Evolutionary conservation across 169 alveolate genomes (phyloP), one percentile per base, ranked within the genome.

Genomic region (Cryptosporidium meleagridis): DNA sequence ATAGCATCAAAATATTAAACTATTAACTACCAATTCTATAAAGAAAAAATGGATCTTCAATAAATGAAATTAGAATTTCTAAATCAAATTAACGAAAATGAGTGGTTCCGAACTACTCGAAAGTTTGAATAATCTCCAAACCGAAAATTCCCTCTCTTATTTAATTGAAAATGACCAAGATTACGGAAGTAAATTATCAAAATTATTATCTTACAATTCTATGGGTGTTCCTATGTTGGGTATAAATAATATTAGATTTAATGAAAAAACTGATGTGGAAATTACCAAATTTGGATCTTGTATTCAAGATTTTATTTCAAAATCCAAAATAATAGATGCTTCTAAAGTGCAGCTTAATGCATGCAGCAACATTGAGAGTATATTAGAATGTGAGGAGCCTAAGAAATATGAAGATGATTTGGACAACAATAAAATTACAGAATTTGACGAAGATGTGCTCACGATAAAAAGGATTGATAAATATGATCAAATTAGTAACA

Each of bases 141-240:
- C 67, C 44, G 67, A 45, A 35, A 45, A n/a, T n/a, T 45, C 61
- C 18, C 62, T 80, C 16, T 80, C 89, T 0, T 39, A 61, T 48
- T 45, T 80, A 7, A 80, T 80, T 14, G 80, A 80, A 29, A 62
- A 80, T 41, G 89, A 80, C 62, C 58, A 59, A 31, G 68, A 80
- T 59, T 80, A 80, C 44, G 89, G 89, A 44, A 29, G 55, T 23
- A 80, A 80, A 44, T 58, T 80, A 65, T 59, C 89, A 21, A 67
- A 65, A 37, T 2, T 80, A 14, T 44, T 80, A 37, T 33, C 80
- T 2, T 48, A 80, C 55, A 80, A 80, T 21, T 59, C 89, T 31
- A 21, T 31, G 0, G 75, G 75, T 6, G 80, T 65, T 9, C 89
- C 89, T 31, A 51, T 62, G 51, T 18, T 80, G 9, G 65, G 89